Evolutionary conservation across 106 monocot genomes (phyloP).

Genomic region (Apostasia ramifera): DNA sequence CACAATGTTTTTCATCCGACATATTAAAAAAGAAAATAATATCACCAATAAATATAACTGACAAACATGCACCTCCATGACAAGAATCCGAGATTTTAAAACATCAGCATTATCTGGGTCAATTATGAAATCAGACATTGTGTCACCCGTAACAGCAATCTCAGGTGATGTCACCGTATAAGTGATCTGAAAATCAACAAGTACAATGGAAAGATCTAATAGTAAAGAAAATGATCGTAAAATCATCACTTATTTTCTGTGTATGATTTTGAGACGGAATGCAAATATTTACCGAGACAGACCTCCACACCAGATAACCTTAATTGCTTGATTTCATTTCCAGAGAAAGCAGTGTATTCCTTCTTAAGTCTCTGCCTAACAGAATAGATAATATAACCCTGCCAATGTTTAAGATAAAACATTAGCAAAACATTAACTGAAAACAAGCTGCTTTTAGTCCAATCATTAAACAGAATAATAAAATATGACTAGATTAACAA

Average conservation of each 20-base stretch:
- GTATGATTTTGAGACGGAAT: too few species aligned
- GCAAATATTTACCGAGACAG: conserved; percentile 25
- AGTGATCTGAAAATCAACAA: conserved; percentile 42
- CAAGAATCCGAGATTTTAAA: conserved; percentile 75
- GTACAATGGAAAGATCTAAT: neutral
- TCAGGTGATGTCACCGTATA: conserved; percentile 64
- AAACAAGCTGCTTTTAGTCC: neutral
- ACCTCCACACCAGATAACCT: conserved; percentile 89
- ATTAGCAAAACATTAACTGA: neutral
- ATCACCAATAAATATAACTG: neutral
- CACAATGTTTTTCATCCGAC: neutral
- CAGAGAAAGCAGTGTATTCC: conserved; percentile 51
- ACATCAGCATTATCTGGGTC: conserved; percentile 79
- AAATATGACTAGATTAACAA: neutral
- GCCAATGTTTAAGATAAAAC: conserved; percentile 14
- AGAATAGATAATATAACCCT: conserved; percentile 94
- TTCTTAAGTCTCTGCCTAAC: conserved; percentile 78
- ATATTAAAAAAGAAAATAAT: neutral
- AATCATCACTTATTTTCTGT: too few species aligned
- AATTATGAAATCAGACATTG: conserved; percentile 72
- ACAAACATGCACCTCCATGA: conserved; percentile 72
- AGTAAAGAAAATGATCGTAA: too few species aligned
- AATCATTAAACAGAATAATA: neutral
- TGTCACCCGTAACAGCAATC: conserved; percentile 97
- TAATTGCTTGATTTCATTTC: conserved; percentile 69